phyloP scores from a whole-genome alignment of 305 asterid genomes.

The Solanum hybrid region DNA sequence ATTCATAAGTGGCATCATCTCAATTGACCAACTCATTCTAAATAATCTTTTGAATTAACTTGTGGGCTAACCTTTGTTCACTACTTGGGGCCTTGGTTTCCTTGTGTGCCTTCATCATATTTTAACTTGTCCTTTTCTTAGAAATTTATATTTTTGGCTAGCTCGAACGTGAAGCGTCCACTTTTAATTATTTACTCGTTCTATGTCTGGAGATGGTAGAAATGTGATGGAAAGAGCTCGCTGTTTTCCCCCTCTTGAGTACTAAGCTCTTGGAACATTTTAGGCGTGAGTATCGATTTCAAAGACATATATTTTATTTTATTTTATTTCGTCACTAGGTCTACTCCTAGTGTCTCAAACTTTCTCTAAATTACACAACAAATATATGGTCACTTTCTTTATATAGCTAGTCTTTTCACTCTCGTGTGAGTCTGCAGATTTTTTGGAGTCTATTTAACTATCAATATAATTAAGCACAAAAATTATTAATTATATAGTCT shows the following conservation, averaged over 20 bases:
- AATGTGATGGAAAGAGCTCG: background rate
- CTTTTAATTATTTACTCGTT: no score
- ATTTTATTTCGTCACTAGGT: no score
- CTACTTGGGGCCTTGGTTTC: background rate
- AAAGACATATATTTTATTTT: no score
- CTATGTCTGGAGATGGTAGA: background rate
- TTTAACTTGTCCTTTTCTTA: background rate
- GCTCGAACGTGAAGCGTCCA: background rate
- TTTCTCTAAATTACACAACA: background rate
- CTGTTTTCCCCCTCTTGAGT: background rate
- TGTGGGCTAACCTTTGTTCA: background rate
- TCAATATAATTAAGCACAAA: no score
- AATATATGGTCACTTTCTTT: no score
- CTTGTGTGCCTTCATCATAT: background rate
- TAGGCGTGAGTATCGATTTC: no score
- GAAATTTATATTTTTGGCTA: background rate
- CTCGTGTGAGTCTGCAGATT: no score
- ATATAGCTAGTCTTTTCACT: no score
- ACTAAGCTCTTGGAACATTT: background rate
- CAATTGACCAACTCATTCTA: background rate
- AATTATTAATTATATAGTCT: no score
- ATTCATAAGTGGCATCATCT: background rate
- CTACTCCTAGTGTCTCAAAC: background rate
- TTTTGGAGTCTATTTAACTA: no score
- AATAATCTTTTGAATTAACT: background rate